Conservation (phyloP, 345 rosid species). For the Ceriops zippeliana region DNA sequence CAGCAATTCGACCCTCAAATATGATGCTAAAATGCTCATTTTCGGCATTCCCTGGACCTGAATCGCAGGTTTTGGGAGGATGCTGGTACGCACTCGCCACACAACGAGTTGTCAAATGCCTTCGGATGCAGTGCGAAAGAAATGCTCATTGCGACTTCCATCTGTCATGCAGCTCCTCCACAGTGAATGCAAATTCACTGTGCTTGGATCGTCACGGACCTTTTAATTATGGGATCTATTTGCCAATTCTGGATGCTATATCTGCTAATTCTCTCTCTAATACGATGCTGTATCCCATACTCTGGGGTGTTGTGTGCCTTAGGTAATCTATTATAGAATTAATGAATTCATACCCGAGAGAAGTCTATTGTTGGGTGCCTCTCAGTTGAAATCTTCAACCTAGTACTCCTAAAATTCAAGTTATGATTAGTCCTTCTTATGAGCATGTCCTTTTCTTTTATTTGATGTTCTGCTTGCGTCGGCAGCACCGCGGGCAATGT, state of each 20-base stretch:
- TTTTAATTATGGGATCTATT: slow-evolving; percentile 51
- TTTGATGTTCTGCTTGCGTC: neutral
- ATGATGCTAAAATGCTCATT: neutral
- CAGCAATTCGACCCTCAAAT: neutral
- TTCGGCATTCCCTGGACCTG: too few relatives aligned
- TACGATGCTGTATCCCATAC: slow-evolving; percentile 58
- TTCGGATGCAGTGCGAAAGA: slow-evolving; percentile 36
- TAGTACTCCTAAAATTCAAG: too few relatives aligned
- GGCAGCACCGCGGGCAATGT: slow-evolving; percentile 58
- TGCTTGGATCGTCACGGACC: slow-evolving; percentile 49
- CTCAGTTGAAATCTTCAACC: too few relatives aligned
- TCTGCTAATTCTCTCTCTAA: slow-evolving; percentile 48
- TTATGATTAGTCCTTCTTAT: too few relatives aligned
- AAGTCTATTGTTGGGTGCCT: too few relatives aligned
- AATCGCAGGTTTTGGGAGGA: slow-evolving; percentile 54
- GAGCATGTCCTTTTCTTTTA: neutral
- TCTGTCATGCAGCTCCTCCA: slow-evolving; percentile 28
- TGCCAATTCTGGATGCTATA: slow-evolving; percentile 49
- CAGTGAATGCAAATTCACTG: slow-evolving; percentile 22
- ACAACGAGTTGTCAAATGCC: slow-evolving; percentile 44
- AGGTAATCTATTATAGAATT: slow-evolving; percentile 27
- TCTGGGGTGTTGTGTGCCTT: slow-evolving; percentile 62
- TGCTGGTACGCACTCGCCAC: slow-evolving; percentile 62
- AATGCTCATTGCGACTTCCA: slow-evolving; percentile 30
- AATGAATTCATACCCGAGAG: neutral